phyloP scores from a whole-genome alignment of 2,329 filamentous ascomycete genomes.

The Fusarium succisae region DNA sequence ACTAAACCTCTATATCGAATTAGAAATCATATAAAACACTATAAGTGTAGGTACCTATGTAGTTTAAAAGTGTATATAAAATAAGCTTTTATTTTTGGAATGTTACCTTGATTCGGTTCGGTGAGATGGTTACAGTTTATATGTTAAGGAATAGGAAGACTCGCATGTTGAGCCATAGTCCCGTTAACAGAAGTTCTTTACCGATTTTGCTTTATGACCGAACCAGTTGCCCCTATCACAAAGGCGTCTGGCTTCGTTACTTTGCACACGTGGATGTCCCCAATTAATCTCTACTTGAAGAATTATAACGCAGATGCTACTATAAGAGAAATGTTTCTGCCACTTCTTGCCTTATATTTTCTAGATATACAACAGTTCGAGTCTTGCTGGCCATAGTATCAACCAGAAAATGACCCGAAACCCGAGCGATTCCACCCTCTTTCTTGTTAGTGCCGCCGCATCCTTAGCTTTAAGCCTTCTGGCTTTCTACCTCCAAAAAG shows the following conservation, averaged over 20 bases:
- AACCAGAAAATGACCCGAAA: background rate
- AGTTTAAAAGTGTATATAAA: accelerated
- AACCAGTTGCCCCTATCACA: background rate
- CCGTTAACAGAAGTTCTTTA: background rate
- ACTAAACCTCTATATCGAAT: accelerated
- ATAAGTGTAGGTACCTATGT: too few species aligned
- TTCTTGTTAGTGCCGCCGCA: background rate
- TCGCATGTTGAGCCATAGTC: background rate
- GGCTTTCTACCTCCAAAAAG: too few species aligned
- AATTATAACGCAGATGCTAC: accelerated
- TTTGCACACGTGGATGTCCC: background rate
- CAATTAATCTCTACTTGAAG: background rate
- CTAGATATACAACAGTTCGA: accelerated
- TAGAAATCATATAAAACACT: accelerated
- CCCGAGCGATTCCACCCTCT: accelerated
- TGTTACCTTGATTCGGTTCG: accelerated
- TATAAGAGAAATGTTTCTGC: background rate
- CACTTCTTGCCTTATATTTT: background rate
- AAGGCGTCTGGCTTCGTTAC: background rate
- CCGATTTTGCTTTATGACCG: background rate
- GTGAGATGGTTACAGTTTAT: accelerated
- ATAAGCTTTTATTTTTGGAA: background rate
- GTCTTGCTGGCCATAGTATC: too few species aligned
- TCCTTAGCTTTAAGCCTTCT: background rate
- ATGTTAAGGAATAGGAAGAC: background rate